Evolutionary conservation across 305 asterid species (phyloP).

Genomic region (Euphrasia arctica): DNA sequence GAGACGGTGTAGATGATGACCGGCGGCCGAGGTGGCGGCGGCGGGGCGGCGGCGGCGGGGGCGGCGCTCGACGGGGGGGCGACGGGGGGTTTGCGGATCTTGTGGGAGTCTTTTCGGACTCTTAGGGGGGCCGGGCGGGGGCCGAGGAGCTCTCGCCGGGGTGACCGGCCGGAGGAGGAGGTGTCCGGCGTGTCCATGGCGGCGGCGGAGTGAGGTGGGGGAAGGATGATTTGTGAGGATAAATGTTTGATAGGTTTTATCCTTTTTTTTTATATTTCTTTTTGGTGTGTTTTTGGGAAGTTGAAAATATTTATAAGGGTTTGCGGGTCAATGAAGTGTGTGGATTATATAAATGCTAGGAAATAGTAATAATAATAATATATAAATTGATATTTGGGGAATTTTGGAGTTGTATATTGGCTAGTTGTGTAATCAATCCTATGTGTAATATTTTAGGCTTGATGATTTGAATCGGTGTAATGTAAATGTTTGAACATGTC

Average conservation of each 20-base stretch:
- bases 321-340: slow-evolving; percentile 26
- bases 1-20: slow-evolving; percentile 90
- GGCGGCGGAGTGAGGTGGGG: neutral
- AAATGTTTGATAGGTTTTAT: neutral
- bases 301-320: slow-evolving; percentile 10
- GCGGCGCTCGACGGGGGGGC: slow-evolving; percentile 35
- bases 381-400: neutral
- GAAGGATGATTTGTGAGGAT: neutral
- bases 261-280: neutral
- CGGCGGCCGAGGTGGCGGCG: slow-evolving; percentile 66
- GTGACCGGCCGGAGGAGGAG: slow-evolving; percentile 31
- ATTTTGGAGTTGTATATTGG: slow-evolving; percentile 13
- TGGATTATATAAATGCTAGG: slow-evolving; percentile 19
- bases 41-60: slow-evolving; percentile 17
- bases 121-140: slow-evolving; percentile 61
- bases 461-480: slow-evolving; percentile 19
- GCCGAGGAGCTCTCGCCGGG: slow-evolving; percentile 32
- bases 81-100: slow-evolving; percentile 76
- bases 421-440: slow-evolving; percentile 19
- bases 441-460: neutral
- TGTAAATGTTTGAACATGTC: slow-evolving; percentile 36
- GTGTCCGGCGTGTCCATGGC: slow-evolving; percentile 41
- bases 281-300: neutral
- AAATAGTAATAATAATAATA: neutral
- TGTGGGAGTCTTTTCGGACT: slow-evolving; percentile 83